These are phyloP conservation scores for Erythrobasidium yunnanense DNA, from an alignment of 768 basidiomycete genomes.

Conservation along the genomic window DNA sequence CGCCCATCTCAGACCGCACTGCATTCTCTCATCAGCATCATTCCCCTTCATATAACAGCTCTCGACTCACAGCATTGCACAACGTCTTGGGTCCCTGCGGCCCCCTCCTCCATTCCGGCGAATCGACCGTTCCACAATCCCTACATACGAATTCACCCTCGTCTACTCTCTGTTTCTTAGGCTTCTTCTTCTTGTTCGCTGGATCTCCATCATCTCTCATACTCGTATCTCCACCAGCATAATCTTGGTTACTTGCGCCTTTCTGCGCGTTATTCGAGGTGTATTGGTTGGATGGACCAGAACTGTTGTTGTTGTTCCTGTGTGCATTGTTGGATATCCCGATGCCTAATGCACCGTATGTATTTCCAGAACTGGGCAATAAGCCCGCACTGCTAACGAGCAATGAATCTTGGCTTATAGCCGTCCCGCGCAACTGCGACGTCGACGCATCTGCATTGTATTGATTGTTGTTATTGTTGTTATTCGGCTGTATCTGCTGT, in stretches of 20 bases:
- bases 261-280: neutral
- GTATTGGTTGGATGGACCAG: neutral
- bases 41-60: neutral
- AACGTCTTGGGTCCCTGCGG: conserved; percentile 90
- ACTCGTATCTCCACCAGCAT: neutral
- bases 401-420: conserved; percentile 30
- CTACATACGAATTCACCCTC: conserved; percentile 38
- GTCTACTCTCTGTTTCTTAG: conserved; percentile 33
- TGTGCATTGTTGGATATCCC: conserved; percentile 26
- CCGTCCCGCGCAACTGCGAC: neutral
- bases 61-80: conserved; percentile 59
- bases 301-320: neutral
- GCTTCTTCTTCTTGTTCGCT: conserved; percentile 33
- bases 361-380: conserved; percentile 33
- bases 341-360: conserved; percentile 37
- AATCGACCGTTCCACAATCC: conserved; percentile 84
- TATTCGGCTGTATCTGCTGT: neutral
- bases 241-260: neutral
- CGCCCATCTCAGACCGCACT: conserved; percentile 24
- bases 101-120: conserved; percentile 94
- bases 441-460: neutral
- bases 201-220: neutral
- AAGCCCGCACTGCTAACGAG: conserved; percentile 29
- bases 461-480: neutral
- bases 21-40: neutral